Conservation (phyloP, 1,284 basidiomycete species). For the Porodaedalea pini region DNA sequence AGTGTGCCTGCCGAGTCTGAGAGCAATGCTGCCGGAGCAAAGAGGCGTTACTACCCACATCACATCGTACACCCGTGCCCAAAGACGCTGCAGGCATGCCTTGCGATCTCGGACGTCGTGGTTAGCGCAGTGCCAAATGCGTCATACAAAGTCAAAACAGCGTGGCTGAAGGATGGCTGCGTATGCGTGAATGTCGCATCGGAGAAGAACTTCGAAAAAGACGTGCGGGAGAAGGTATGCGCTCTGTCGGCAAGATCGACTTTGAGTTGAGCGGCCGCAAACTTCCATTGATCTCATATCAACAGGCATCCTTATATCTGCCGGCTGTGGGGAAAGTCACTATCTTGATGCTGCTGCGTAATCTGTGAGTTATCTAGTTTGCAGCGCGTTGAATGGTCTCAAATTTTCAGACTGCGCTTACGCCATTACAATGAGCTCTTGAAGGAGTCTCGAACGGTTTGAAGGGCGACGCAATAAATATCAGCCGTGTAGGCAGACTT, state of each 20-base stretch:
- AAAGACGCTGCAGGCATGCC: conserved; percentile 71
- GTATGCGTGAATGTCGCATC: conserved; percentile 91
- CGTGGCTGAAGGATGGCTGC: conserved; percentile 89
- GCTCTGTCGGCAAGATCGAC: too few relatives aligned
- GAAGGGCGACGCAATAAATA: neutral
- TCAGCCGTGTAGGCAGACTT: too few relatives aligned
- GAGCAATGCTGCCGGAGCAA: conserved; percentile 34
- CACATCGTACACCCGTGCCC: conserved; percentile 75
- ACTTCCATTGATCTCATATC: neutral
- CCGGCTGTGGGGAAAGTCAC: conserved; percentile 97
- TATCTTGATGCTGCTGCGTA: conserved; percentile 93
- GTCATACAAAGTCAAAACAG: conserved; percentile 88
- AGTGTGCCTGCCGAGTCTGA: conserved; percentile 35
- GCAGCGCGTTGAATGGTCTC: conserved; percentile 8
- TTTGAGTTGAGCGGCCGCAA: too few relatives aligned
- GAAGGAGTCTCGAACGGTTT: conserved; percentile 18
- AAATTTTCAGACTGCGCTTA: conserved; percentile 56
- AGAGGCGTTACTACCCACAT: conserved; percentile 68
- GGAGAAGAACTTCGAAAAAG: conserved; percentile 95
- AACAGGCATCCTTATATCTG: conserved; percentile 84
- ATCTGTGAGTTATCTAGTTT: conserved; percentile 56
- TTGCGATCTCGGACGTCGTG: conserved; percentile 84
- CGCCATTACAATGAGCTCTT: conserved; percentile 58
- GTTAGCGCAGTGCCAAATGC: conserved; percentile 86
- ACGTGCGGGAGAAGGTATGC: conserved; percentile 83